Conservation (phyloP, 495 filamentous ascomycete species). For the Penicillium flavigenum region DNA sequence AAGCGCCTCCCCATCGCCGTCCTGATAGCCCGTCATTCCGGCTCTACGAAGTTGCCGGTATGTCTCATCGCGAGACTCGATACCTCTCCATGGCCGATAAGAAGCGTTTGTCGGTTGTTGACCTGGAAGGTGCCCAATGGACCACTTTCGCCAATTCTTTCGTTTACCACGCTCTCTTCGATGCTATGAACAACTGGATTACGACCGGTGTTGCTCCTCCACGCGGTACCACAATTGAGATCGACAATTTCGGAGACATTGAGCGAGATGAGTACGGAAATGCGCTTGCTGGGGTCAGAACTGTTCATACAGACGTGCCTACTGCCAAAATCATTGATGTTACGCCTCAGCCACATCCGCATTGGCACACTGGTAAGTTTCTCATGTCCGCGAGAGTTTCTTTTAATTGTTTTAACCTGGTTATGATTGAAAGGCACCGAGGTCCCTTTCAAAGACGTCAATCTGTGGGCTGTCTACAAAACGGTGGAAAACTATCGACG, state of each 20-base stretch:
- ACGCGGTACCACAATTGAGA: neutral
- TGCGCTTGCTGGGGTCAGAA: slow-evolving; percentile 11
- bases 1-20: slow-evolving; percentile 7
- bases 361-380: slow-evolving; percentile 15
- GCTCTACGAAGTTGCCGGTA: slow-evolving; percentile 15
- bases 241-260: slow-evolving; percentile 3
- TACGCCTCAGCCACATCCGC: slow-evolving; percentile 4
- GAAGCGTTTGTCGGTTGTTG: neutral
- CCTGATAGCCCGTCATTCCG: slow-evolving; percentile 8
- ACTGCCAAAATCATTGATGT: slow-evolving; percentile 4
- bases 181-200: slow-evolving; percentile 17
- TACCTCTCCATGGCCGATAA: slow-evolving; percentile 9
- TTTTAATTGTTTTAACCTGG: neutral
- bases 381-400: neutral
- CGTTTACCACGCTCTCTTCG: slow-evolving; percentile 15
- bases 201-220: neutral
- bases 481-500: neutral
- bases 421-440: neutral
- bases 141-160: slow-evolving; percentile 14
- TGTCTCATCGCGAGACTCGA: slow-evolving; percentile 15
- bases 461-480: slow-evolving; percentile 3
- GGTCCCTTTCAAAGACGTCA: neutral
- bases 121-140: slow-evolving; percentile 6
- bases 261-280: slow-evolving; percentile 11
- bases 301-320: slow-evolving; percentile 17